Percentiles rank a stretch among this genome's conserved stretches.
Conservation (phyloP, 306 rosid species). For the Begonia masoniana region DNA sequence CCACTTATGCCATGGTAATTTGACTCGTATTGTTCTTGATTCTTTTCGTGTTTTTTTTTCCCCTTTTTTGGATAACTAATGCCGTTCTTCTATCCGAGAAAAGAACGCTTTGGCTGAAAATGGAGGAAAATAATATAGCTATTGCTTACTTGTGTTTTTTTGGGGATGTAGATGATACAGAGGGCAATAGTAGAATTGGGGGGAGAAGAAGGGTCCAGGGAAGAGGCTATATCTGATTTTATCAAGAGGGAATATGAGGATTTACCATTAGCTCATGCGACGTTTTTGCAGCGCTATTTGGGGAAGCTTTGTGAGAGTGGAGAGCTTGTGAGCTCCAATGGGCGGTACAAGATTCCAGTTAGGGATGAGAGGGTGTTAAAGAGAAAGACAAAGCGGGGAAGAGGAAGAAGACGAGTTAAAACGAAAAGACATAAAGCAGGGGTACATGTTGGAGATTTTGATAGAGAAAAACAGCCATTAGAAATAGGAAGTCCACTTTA, state of each 20-base stretch:
- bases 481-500: neutral
- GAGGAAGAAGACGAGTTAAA: constrained; percentile 1
- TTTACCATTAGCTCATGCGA: constrained; percentile 20
- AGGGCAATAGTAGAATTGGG: constrained; percentile 18
- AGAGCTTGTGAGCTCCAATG: constrained; percentile 12
- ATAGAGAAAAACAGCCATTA: neutral
- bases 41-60: neutral
- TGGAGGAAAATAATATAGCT: neutral
- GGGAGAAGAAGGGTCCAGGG: constrained; percentile 19
- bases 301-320: constrained; percentile 25
- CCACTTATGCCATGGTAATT: constrained; percentile 19
- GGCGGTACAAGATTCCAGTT: constrained; percentile 8
- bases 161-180: constrained; percentile 22
- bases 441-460: constrained; percentile 5
- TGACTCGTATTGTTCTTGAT: neutral
- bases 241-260: constrained; percentile 13
- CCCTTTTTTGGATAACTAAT: neutral
- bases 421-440: neutral
- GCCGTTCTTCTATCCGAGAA: neutral
- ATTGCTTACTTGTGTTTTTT: no score
- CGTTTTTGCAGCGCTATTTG: constrained; percentile 18
- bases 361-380: constrained; percentile 4
- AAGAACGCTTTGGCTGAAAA: neutral
- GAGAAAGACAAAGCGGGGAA: constrained; percentile 3
- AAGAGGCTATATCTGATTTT: constrained; percentile 13